A percentile compares a stretch with the other conserved stretches of the same genome.
Evolutionary conservation across 2,329 filamentous ascomycete species (phyloP).

Genomic region (Fusarium secorum): DNA sequence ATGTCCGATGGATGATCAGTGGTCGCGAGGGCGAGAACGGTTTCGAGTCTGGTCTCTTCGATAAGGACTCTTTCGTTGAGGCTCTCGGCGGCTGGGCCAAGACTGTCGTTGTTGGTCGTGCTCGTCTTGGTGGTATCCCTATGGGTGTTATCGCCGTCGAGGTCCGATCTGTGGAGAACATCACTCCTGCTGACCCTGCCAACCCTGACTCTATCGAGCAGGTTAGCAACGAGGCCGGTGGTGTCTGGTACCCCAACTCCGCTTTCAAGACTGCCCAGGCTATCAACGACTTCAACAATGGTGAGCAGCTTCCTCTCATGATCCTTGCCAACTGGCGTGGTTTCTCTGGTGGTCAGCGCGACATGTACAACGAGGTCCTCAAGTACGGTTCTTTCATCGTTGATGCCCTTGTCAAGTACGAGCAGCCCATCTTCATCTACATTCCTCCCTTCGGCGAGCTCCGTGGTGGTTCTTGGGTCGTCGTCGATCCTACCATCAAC

Average conservation of each 20-base stretch:
- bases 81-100: slow-evolving; percentile 96
- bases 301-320: slow-evolving; percentile 97
- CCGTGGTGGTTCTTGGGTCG: slow-evolving; percentile 98
- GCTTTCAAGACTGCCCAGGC: slow-evolving; percentile 99
- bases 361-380: slow-evolving; percentile 99
- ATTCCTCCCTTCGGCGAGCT: slow-evolving; percentile 97
- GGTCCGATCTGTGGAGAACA: slow-evolving; percentile 94
- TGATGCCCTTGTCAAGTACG: slow-evolving; percentile 95
- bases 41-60: slow-evolving; percentile 91
- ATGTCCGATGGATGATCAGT: slow-evolving; percentile 91
- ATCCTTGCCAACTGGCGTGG: slow-evolving; percentile 99
- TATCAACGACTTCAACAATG: slow-evolving; percentile 98
- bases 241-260: slow-evolving; percentile 99
- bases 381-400: slow-evolving; percentile 99
- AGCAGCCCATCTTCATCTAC: slow-evolving; percentile 99
- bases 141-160: slow-evolving; percentile 99
- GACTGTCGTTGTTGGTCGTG: slow-evolving; percentile 95
- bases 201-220: slow-evolving; percentile 99
- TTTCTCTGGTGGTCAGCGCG: slow-evolving; percentile 98
- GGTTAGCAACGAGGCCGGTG: slow-evolving; percentile 91
- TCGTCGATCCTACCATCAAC: slow-evolving; percentile 98
- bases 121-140: slow-evolving; percentile 94
- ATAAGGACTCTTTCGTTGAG: slow-evolving; percentile 96
- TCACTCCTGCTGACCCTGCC: slow-evolving; percentile 94
- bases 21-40: slow-evolving; percentile 80